These are phyloP conservation scores for Plasmodium falciparum DNA, from an alignment of 169 alveolate species.

Conservation along the genomic window DNA sequence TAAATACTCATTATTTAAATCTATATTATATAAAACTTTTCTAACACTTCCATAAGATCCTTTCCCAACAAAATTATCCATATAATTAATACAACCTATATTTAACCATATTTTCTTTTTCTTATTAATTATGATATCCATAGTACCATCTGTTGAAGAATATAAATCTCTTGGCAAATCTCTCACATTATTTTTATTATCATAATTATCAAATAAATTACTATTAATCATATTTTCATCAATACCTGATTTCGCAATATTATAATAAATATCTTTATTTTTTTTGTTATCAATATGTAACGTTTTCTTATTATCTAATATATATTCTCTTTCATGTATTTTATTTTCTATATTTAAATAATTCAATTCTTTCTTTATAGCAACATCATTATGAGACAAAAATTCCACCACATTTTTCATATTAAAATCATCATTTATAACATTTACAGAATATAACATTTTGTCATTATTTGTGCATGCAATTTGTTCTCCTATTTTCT, in stretches of 20 bases:
- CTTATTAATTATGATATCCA: constrained; percentile 16
- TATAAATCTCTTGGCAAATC: constrained; percentile 19
- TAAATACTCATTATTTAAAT: constrained; percentile 31
- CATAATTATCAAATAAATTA: constrained; percentile 14
- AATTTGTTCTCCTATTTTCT: constrained; percentile 1
- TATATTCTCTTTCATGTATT: constrained; percentile 8
- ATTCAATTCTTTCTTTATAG: not conserved
- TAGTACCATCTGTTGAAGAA: constrained; percentile 47
- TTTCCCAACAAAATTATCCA: constrained; percentile 60
- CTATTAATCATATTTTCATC: constrained; percentile 34
- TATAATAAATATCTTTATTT: constrained; percentile 7
- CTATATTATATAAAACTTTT: constrained; percentile 64
- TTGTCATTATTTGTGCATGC: not conserved
- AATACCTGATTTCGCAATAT: constrained; percentile 39
- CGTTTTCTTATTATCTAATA: not conserved
- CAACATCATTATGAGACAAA: too few species aligned
- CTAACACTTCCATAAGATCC: constrained; percentile 66
- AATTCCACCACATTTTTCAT: not conserved
- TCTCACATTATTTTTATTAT: constrained; percentile 38
- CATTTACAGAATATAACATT: not conserved
- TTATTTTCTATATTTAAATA: not conserved
- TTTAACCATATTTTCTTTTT: constrained; percentile 47
- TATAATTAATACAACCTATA: constrained; percentile 53
- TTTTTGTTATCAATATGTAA: not conserved
- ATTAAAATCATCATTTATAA: not conserved